phyloP scores from a whole-genome alignment of 192 early-diverging fungal species.

The Dissophora ornata region DNA sequence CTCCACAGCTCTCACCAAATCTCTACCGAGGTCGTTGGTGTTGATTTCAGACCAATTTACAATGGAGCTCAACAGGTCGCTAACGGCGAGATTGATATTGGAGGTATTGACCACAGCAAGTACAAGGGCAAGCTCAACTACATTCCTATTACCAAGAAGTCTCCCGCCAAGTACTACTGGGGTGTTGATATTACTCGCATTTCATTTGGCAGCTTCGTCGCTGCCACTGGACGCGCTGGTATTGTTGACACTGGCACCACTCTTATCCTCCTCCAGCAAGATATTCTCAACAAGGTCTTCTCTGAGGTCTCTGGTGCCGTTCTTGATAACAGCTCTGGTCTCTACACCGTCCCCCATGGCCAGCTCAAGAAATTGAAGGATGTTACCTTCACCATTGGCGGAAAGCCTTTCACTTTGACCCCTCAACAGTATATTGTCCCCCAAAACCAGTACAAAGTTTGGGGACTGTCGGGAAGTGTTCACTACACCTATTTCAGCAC shows the following conservation, averaged over 20 bases:
- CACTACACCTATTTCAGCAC: conserved; percentile 21
- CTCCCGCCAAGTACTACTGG: conserved; percentile 39
- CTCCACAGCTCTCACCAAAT: conserved; percentile 28
- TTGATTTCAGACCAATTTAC: conserved; percentile 57
- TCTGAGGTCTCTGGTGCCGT: conserved; percentile 17
- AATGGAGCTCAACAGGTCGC: conserved; percentile 46
- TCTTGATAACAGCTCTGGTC: conserved; percentile 17
- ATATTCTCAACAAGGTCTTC: conserved; percentile 16
- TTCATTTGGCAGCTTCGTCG: conserved; percentile 19
- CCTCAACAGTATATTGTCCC: conserved; percentile 28
- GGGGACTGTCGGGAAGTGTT: background rate
- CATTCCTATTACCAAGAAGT: conserved; percentile 48
- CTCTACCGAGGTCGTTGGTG: conserved; percentile 53
- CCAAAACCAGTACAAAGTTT: too few species aligned
- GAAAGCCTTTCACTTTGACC: conserved; percentile 21
- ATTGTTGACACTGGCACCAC: conserved; percentile 57
- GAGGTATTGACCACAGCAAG: conserved; percentile 60
- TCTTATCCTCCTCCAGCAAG: conserved; percentile 23
- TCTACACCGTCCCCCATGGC: conserved; percentile 35
- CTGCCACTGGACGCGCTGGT: conserved; percentile 14
- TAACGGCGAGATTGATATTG: conserved; percentile 63
- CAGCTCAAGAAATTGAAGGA: conserved; percentile 21
- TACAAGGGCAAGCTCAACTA: conserved; percentile 60
- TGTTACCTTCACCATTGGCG: conserved; percentile 38
- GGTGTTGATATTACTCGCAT: conserved; percentile 25